Evolutionary conservation across 352 stramenopile species (phyloP).

Genomic region (Pythium grandisporangium): DNA sequence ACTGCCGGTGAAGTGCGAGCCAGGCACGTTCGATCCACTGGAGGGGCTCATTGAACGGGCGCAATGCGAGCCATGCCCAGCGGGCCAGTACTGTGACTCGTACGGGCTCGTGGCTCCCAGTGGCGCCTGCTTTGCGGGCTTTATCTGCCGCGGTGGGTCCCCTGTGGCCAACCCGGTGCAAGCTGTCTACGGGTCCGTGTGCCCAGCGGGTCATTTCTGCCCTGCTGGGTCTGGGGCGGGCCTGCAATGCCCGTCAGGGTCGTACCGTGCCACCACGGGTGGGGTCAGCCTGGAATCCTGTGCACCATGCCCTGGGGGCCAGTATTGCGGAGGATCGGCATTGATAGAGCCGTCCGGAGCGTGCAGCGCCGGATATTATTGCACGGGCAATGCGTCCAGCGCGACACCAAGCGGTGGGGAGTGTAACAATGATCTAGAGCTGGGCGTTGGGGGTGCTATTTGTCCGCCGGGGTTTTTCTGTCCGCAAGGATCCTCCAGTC

Average conservation of each 20-base stretch:
- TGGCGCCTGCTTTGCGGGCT: slow-evolving; percentile 50
- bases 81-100: slow-evolving; percentile 85
- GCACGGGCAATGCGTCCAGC: slow-evolving; percentile 27
- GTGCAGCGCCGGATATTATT: slow-evolving; percentile 84
- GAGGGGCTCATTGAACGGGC: slow-evolving; percentile 50
- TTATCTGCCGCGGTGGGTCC: slow-evolving; percentile 46
- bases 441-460: too few species aligned
- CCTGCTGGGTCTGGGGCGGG: slow-evolving; percentile 40
- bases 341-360: slow-evolving; percentile 34
- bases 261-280: slow-evolving; percentile 34
- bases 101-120: slow-evolving; percentile 46
- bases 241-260: slow-evolving; percentile 50
- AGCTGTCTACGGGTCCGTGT: slow-evolving; percentile 42
- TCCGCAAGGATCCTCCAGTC: slow-evolving; percentile 25
- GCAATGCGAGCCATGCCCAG: slow-evolving; percentile 75
- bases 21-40: slow-evolving; percentile 42
- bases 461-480: slow-evolving; percentile 64
- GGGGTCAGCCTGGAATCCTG: slow-evolving; percentile 56
- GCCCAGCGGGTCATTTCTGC: slow-evolving; percentile 66
- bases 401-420: slow-evolving; percentile 34
- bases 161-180: slow-evolving; percentile 43
- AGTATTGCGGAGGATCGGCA: slow-evolving; percentile 34
- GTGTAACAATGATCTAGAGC: slow-evolving; percentile 29
- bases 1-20: slow-evolving; percentile 49
- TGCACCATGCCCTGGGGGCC: slow-evolving; percentile 45